A percentile compares a stretch with the other conserved stretches of the same genome.
These are phyloP conservation scores for Apiotrichum akiyoshidainum DNA, from an alignment of 1,284 basidiomycete genomes.

Conservation along the genomic window DNA sequence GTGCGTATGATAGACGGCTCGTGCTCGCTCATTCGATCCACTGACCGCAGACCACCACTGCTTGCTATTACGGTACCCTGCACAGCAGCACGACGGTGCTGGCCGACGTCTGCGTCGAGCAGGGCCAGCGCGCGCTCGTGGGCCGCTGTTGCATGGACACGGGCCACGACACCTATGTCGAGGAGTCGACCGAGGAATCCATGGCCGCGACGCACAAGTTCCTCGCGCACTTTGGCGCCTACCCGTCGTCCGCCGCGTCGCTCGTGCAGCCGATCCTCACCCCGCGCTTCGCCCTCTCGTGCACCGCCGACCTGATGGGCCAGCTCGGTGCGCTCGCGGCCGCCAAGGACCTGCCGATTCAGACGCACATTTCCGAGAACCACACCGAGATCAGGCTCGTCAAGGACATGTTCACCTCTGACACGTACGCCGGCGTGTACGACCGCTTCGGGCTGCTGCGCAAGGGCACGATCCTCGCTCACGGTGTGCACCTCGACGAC, in stretches of 20 bases:
- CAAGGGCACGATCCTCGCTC: slow-evolving; percentile 79
- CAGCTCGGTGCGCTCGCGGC: slow-evolving; percentile 60
- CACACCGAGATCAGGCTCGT: slow-evolving; percentile 68
- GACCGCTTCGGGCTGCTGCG: slow-evolving; percentile 73
- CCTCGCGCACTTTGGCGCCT: slow-evolving; percentile 60
- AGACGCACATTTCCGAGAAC: slow-evolving; percentile 94
- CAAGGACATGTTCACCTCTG: slow-evolving; percentile 62
- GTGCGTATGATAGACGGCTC: slow-evolving; percentile 54
- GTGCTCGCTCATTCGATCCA: not conserved
- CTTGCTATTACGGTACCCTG: slow-evolving; percentile 84
- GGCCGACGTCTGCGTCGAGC: slow-evolving; percentile 67
- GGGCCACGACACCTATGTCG: slow-evolving; percentile 65
- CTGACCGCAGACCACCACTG: slow-evolving; percentile 73
- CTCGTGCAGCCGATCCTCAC: slow-evolving; percentile 88
- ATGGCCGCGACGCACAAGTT: slow-evolving; percentile 63
- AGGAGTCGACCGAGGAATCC: slow-evolving; percentile 61
- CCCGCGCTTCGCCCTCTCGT: slow-evolving; percentile 93
- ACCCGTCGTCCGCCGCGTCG: slow-evolving; percentile 44
- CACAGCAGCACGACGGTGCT: slow-evolving; percentile 81
- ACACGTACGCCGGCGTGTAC: slow-evolving; percentile 74
- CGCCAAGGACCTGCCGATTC: slow-evolving; percentile 58
- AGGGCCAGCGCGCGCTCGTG: slow-evolving; percentile 81
- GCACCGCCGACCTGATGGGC: slow-evolving; percentile 68
- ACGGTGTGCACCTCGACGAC: slow-evolving; percentile 68
- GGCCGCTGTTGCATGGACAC: slow-evolving; percentile 96